Conservation (phyloP, 306 rosid genomes). For the Corylus americana region DNA sequence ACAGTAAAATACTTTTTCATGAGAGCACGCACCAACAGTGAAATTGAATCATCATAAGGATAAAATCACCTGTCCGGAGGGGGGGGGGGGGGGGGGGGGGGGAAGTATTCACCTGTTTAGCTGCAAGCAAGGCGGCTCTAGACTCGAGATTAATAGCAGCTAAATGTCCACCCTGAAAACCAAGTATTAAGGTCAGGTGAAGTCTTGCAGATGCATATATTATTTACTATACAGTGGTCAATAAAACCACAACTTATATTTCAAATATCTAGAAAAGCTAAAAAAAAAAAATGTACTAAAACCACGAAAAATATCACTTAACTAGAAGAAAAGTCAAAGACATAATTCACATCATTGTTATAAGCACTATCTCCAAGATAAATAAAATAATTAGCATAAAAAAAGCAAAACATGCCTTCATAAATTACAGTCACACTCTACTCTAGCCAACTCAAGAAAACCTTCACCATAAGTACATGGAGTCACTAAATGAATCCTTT, state of each 20-base stretch:
- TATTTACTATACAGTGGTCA: not conserved
- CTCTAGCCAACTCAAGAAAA: not conserved
- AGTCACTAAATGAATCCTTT: not conserved
- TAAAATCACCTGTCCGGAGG: not conserved
- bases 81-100: not conserved
- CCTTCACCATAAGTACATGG: not conserved
- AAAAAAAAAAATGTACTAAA: not conserved
- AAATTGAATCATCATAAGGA: not conserved
- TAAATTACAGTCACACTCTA: not conserved
- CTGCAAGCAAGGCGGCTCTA: conserved; percentile 85
- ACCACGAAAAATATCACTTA: not conserved
- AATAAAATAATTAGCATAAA: too few relatives aligned
- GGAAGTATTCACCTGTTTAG: conserved; percentile 62
- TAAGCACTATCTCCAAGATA: not conserved
- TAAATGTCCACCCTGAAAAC: conserved; percentile 83
- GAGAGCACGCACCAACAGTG: not conserved
- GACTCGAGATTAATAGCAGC: conserved; percentile 81
- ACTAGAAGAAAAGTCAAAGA: too few relatives aligned
- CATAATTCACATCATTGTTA: not conserved
- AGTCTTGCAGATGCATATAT: not conserved
- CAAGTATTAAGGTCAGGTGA: conserved; percentile 33
- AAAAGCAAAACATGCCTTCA: not conserved
- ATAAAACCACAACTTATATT: not conserved
- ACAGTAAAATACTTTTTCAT: not conserved
- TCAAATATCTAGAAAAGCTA: not conserved